phyloP scores from a whole-genome alignment of 108 stramenopile species.

The Stephanodiscus triporus region DNA sequence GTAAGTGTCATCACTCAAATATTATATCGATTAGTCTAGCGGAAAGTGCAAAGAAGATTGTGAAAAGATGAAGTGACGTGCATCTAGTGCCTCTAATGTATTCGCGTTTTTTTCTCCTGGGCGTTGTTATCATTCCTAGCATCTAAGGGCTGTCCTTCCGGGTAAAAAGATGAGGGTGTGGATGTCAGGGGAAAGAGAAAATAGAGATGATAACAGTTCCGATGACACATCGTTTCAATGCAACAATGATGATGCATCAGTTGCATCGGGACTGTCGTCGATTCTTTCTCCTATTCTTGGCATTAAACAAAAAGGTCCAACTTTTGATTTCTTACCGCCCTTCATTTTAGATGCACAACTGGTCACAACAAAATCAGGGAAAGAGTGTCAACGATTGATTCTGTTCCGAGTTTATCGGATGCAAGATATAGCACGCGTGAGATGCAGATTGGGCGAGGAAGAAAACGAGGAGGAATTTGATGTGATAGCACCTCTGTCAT shows the following conservation, averaged over 20 bases:
- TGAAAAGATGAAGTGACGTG: not conserved
- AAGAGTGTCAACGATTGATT: constrained; percentile 62
- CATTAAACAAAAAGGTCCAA: constrained; percentile 26
- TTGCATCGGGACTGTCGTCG: constrained; percentile 40
- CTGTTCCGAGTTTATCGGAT: constrained; percentile 71
- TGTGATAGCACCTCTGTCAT: constrained; percentile 30
- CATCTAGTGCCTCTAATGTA: not conserved
- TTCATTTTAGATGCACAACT: constrained; percentile 80
- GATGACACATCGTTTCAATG: not conserved
- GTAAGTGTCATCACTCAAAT: not conserved
- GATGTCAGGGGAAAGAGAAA: constrained; percentile 41
- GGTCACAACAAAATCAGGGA: constrained; percentile 68
- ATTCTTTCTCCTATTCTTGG: constrained; percentile 19
- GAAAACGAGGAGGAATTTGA: constrained; percentile 56
- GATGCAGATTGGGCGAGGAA: constrained; percentile 10
- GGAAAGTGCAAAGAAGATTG: no score
- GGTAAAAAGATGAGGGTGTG: constrained; percentile 35
- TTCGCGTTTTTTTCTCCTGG: not conserved
- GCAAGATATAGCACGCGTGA: constrained; percentile 40
- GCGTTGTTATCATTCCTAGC: not conserved
- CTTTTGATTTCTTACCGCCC: constrained; percentile 43
- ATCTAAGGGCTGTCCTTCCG: constrained; percentile 33
- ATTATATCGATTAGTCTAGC: not conserved
- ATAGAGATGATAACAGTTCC: not conserved
- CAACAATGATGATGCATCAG: not conserved